phyloP scores from a whole-genome alignment of 345 rosid species.

The Acer negundo region DNA sequence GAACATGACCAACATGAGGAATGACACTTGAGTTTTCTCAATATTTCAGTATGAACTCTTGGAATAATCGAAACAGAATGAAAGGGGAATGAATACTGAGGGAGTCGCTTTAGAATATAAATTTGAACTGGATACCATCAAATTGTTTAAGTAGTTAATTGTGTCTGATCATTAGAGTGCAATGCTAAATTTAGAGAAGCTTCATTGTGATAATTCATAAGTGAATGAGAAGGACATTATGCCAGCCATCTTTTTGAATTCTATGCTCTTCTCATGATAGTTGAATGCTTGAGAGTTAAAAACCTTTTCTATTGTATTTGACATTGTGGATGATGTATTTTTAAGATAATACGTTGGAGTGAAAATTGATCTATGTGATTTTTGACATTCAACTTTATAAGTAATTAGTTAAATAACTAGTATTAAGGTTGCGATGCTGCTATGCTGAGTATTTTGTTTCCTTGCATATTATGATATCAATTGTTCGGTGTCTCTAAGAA shows the following conservation, averaged over 20 bases:
- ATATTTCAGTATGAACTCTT: too few species aligned
- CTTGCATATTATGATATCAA: not conserved
- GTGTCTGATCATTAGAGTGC: not conserved
- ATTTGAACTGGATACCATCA: not conserved
- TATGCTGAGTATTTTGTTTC: not conserved
- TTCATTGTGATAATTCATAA: not conserved
- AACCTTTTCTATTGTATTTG: not conserved
- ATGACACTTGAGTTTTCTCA: not conserved
- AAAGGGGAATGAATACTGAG: not conserved
- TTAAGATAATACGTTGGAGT: not conserved
- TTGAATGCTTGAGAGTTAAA: not conserved
- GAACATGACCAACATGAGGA: not conserved
- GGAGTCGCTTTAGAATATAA: not conserved
- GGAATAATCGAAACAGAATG: not conserved
- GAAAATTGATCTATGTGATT: not conserved
- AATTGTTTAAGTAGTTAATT: not conserved
- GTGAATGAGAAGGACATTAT: not conserved
- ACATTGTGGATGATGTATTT: not conserved
- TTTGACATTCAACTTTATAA: not conserved
- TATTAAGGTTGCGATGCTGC: slow-evolving; percentile 4
- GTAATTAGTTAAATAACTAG: not conserved
- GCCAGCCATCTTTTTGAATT: not conserved
- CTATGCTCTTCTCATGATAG: not conserved
- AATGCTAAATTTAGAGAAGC: not conserved
- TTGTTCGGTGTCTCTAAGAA: not conserved